Evolutionary conservation across 202 grass and related monocot species (phyloP), one percentile per base, ranked within the genome.

Genomic region (Panicum virgatum): DNA sequence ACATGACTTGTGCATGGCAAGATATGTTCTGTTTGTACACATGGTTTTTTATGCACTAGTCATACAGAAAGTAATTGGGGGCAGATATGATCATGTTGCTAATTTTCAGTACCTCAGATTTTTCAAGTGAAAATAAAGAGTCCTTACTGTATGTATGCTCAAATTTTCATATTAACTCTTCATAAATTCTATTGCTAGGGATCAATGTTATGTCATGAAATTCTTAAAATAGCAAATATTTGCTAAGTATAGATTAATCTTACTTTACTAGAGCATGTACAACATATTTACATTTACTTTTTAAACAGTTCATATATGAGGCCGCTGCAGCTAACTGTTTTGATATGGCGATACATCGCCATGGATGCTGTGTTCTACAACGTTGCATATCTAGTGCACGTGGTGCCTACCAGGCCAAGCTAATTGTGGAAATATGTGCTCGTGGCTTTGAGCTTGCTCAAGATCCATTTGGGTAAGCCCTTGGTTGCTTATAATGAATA

Each of bases 331-430:
- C 42, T 37, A 77, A 85, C 64, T 93, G 90, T 85, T 85, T 87
- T 82, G 70, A 91, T 47, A 88, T 98, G 62, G 96, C 96, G 12
- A 86, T 88, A 70, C 89, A 96, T 81, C 90, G 84, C 45, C 90
- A 96, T 84, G 92, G 92, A 47, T 98, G 96, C 64, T 96, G 90
- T 88, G 84, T 98, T 50, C 77, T 98, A 71, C 96, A 98, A 87
- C 79, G 84, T 40, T 98, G 96, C 79, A 96, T 98, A 74, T 52
- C 72, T 75, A 73, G 45, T 70, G 88, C 89, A 77, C 78, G 69
- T 75, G 88, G 86, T 45, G 62, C 77, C 83, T 73, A 93, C 82
- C 80, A 84, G 19, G 72, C 79, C n/a, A 95, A 91, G 74, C 80
- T 98, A 73, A 81, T 96, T 57, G 26, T 84, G 66, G 80, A 85